These are phyloP conservation scores for Parathielavia appendiculata DNA, from an alignment of 495 filamentous ascomycete genomes.

Conservation along the genomic window DNA sequence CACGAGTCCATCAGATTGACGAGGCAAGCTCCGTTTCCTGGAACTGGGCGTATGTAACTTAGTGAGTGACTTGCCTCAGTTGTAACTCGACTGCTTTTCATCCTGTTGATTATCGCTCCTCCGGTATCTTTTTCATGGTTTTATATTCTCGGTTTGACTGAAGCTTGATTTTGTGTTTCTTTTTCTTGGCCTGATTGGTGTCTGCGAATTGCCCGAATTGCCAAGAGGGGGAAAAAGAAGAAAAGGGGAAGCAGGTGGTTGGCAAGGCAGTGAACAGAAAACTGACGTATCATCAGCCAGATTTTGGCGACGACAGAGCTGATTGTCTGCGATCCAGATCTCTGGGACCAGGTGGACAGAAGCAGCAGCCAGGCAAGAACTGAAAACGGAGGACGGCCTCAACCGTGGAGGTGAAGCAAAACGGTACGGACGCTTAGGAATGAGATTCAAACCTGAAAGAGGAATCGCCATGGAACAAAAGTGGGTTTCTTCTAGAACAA, in stretches of 20 bases:
- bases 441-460: not conserved
- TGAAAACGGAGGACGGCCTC: not conserved
- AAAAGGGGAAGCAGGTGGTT: not conserved
- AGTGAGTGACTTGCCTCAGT: no score
- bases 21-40: no score
- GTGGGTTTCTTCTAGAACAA: slow-evolving; percentile 12
- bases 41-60: no score
- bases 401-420: not conserved
- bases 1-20: no score
- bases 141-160: not conserved
- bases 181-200: slow-evolving; percentile 6
- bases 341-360: not conserved
- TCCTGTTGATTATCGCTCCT: not conserved
- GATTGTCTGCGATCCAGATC: not conserved
- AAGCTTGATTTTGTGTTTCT: not conserved
- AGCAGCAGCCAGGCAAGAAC: not conserved
- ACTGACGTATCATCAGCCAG: not conserved
- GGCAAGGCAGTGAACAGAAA: not conserved
- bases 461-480: slow-evolving; percentile 10
- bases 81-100: not conserved
- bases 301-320: not conserved
- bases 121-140: not conserved
- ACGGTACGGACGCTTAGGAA: not conserved
- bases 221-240: not conserved
- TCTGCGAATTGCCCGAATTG: not conserved